phyloP scores from a whole-genome alignment of 169 alveolate genomes.

The Eimeria zaria region DNA sequence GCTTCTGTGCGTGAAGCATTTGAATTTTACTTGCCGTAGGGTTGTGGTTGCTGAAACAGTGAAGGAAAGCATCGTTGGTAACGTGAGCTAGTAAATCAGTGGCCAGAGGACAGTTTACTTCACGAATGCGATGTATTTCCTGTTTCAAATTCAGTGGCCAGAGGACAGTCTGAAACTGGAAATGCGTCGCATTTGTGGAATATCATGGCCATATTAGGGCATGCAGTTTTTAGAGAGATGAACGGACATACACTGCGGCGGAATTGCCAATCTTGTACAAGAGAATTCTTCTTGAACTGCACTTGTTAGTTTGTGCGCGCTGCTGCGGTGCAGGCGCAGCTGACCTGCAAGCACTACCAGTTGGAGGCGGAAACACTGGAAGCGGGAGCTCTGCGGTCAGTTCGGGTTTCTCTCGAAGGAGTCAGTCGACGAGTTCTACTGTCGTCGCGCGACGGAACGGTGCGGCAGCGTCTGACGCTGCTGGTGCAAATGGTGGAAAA shows the following conservation, averaged over 20 bases:
- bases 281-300: not conserved
- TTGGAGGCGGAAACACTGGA: constrained; percentile 27
- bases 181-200: not conserved
- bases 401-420: constrained; percentile 20
- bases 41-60: not conserved
- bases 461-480: not conserved
- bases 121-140: too few species aligned
- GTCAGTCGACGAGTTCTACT: constrained; percentile 31
- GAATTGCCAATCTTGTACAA: not conserved
- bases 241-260: not conserved
- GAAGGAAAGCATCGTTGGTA: not conserved
- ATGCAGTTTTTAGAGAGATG: not conserved
- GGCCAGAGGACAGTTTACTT: too few species aligned
- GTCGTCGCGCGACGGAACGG: constrained; percentile 29
- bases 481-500: constrained; percentile 11
- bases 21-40: not conserved
- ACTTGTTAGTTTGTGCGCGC: not conserved
- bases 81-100: not conserved
- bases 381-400: not conserved
- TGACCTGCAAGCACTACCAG: constrained; percentile 11
- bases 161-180: not conserved
- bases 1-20: not conserved
- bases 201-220: not conserved
- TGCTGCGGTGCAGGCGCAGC: constrained; percentile 11
- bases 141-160: too few species aligned